Evolutionary conservation across 306 rosid genomes (phyloP), one percentile per base, ranked within the genome.

Genomic region (Hylodesmum podocarpum): DNA sequence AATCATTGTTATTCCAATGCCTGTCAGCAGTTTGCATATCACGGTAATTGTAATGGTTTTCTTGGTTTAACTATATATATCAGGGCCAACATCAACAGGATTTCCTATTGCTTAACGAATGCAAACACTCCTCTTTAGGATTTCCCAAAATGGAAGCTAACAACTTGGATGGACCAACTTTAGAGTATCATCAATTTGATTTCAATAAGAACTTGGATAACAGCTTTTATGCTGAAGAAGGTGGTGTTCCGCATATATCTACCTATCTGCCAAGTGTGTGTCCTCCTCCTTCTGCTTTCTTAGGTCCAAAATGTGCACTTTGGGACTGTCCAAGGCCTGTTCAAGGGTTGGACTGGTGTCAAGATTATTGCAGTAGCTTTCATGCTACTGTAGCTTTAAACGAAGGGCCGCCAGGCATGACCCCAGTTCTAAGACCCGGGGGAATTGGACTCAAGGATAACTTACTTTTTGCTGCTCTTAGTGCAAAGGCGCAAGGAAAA

Each of bases 271-370:
- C 95, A 29, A 89, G 89, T 47, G 54, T 83, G 46, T 88, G 84
- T 73, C 93, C 91, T 78, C 95, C 94, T 15, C 97, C 97, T 36
- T 90, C 97, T 61, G 97, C 97, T 68, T 91, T 91, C 86, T 76
- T 91, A 64, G 97, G 97, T 79, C 97, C 97, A 57, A 86, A 89
- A 72, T 91, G 97, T 72, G 89, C 97, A 3, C 95, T 91, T 40
- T 91, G 97, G 97, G 97, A 91, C 77, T 91, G 97, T 65, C 93
- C 97, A 19, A 87, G 97, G 87, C 97, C 97, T 66, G 93, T 90
- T 29, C 94, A 89, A 62, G 95, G 93, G 68, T 62, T 88, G 86
- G 90, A 88, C 37, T 88, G 92, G 91, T 86, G 83, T 81, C 88
- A 78, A 70, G 93, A 91, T 79, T 91, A 91, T 65, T 91, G 97